Base-by-base conservation (phyloP, 192 early-diverging fungal genomes). In the Spinellus fusiger region DNA sequence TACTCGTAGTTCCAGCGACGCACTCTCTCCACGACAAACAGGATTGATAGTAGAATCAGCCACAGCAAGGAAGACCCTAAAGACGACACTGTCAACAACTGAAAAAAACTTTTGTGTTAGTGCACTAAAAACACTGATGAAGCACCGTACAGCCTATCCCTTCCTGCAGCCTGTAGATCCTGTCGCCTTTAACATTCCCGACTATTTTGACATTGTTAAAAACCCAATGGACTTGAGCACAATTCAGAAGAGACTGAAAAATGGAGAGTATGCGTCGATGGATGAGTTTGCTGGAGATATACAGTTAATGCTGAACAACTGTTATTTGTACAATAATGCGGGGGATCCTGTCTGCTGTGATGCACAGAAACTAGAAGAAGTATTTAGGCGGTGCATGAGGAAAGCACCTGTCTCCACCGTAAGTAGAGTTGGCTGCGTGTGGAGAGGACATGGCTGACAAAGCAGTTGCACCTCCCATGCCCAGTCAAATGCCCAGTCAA, bases 81-180 rank as follows among this genome's bases (percentile, higher is more conserved):
- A 22, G 4, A 5, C 10, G 29, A 33, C 5, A 27, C 29, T 60
- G 58, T n/a, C 58, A 29, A 4, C 40, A 32, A 16, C 40, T 15
- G 58, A 60, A 49, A 38, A 33, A n/a, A 10, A 7, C 16, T 60
- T 32, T 22, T 66, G 64, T 52, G 38, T 10, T 1, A 52, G 49
- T 20, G 47, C 61, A 9, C 7, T 95, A n/a, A 84, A 82, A 37
- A 72, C 80, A 3, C 70, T 94, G 23, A 88, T 89, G 59, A 76
- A 81, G 44, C 84, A 91, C 55, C 87, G 87, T 56, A 85, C 88
- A 38, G 87, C 92, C 2, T 77, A 70, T 7, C 82, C 87, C n/a
- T 99, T 99, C 71, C 77, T 90, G 28, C 56, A 84, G 4, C 91
- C 91, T 3, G 89, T 91, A 0, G 89, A 93, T 74, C 84, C 86